phyloP scores from a whole-genome alignment of 1,284 basidiomycete genomes.

The Cryptococcus hybrid region DNA sequence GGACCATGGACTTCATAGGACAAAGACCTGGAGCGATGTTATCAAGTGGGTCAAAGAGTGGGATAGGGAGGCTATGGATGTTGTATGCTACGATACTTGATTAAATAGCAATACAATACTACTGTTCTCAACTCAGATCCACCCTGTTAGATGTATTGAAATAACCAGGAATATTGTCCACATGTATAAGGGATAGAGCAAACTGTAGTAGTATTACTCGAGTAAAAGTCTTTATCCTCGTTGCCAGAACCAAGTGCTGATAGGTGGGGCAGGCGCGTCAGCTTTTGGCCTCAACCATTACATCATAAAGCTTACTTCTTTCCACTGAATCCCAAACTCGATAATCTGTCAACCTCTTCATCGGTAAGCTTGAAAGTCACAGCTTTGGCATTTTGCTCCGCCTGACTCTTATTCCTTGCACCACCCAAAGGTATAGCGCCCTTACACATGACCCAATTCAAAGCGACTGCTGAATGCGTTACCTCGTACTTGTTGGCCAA shows the following conservation, averaged over 20 bases:
- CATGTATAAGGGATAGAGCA: neutral
- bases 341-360: conserved; percentile 23
- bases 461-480: conserved; percentile 39
- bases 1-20: conserved; percentile 17
- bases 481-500: conserved; percentile 40
- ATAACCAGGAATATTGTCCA: no score
- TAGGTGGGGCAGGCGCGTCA: neutral
- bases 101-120: neutral
- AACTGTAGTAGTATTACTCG: neutral
- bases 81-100: neutral
- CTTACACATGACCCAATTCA: conserved; percentile 48
- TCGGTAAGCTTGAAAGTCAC: conserved; percentile 21
- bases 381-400: conserved; percentile 32
- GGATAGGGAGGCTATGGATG: conserved; percentile 20
- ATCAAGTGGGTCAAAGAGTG: conserved; percentile 33
- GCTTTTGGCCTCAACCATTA: neutral
- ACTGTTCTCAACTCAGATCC: neutral
- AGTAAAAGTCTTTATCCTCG: neutral
- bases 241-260: conserved; percentile 7
- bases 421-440: conserved; percentile 50
- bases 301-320: conserved; percentile 17
- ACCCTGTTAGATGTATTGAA: no score
- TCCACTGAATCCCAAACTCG: conserved; percentile 21
- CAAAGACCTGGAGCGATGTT: conserved; percentile 29
- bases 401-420: conserved; percentile 44